Evolutionary conservation across 1,284 basidiomycete species (phyloP), one percentile per base, ranked within the genome.

Genomic region (Schizophyllum amplum): DNA sequence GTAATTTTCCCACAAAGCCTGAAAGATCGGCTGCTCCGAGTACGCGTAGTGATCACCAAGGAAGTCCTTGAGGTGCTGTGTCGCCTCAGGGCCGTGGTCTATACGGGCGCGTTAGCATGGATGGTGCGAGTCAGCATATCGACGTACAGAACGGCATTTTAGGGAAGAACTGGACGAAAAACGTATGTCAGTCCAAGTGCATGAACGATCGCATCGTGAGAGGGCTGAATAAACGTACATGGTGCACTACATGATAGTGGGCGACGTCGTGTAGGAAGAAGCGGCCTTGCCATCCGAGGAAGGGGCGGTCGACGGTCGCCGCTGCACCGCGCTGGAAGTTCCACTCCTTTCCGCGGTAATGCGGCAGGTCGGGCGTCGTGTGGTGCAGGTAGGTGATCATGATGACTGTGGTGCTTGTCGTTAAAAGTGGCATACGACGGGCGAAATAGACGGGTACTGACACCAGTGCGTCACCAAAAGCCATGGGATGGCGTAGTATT

Each of bases 401-500:
- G 59, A 79, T 74, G 63, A 83, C 80, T 76, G 55, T 47, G 48
- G 51, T 0, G 54, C 42, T 51, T 21, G 52, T 51, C 54, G 24
- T 54, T 23, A 20, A 47, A 51, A 42, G 55, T 24, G 25, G n/a
- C n/a, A n/a, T n/a, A n/a, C n/a, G 21, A 58, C 15, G n/a, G 22
- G 54, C 49, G 20, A 55, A 47, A 6, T n/a, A 17, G 52, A 52
- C 23, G 27, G 27, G 3, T 23, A 65, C 74, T 51, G 68, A 77
- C 76, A 80, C 82, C 82, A 84, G 62, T 84, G 80, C 0, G 75
- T 72, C 17, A 83, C 80, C 54, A 64, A 65, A 27, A 83, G 71
- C 81, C 81, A 83, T 0, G 82, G 82, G 55, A 84, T 72, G 11
- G 72, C 75, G 66, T 84, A 84, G 64, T 73, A 79, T 62, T 81